A percentile compares a stretch with the other conserved stretches of the same genome.
These are phyloP conservation scores for Scheffersomyces segobiensis DNA, from an alignment of 1,139 yeast genomes.

Conservation along the genomic window DNA sequence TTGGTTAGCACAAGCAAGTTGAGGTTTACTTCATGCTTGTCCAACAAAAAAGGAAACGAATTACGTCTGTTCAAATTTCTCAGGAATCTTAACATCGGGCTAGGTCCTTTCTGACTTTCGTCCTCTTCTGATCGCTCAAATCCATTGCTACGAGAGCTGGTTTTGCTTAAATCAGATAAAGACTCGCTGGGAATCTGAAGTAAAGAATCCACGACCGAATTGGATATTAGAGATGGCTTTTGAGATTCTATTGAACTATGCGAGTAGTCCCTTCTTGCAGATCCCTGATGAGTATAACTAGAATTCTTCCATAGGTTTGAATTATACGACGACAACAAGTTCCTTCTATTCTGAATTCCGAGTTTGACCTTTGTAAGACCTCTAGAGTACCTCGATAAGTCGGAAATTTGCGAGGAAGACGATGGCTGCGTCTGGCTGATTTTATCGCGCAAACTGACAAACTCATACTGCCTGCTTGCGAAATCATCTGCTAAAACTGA, in stretches of 20 bases:
- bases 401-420: conserved; percentile 12
- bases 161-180: neutral
- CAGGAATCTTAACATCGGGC: conserved; percentile 19
- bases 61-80: conserved; percentile 40
- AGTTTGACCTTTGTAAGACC: conserved; percentile 40
- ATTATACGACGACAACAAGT: conserved; percentile 9
- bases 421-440: conserved; percentile 26
- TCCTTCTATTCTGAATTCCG: conserved; percentile 31
- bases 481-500: neutral
- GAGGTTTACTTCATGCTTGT: conserved; percentile 28
- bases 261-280: neutral
- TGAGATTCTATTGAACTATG: neutral
- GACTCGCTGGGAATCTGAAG: conserved; percentile 15
- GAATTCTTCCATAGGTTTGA: neutral
- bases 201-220: conserved; percentile 11
- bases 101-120: neutral
- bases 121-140: neutral
- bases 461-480: conserved; percentile 23
- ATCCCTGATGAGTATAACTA: neutral
- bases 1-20: conserved; percentile 25
- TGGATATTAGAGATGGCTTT: neutral
- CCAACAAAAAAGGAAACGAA: conserved; percentile 40
- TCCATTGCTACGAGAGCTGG: neutral
- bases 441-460: conserved; percentile 39
- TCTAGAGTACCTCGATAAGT: conserved; percentile 31